These are phyloP conservation scores for Cercophora sp. DNA, from an alignment of 495 filamentous ascomycete genomes.

Conservation along the genomic window DNA sequence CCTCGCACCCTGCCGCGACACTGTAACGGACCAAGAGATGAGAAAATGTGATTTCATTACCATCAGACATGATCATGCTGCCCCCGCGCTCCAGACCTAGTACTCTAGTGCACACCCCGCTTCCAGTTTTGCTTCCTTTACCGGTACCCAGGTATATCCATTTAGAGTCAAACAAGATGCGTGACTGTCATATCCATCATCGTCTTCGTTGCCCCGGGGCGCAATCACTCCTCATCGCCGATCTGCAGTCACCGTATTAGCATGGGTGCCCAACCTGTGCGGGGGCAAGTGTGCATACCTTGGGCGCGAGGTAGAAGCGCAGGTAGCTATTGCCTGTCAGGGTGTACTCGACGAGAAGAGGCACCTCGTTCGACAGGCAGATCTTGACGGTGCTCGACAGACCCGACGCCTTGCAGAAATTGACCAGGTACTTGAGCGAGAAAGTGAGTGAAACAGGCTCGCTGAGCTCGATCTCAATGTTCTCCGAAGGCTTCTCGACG, in stretches of 20 bases:
- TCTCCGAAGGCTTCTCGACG: constrained; percentile 83
- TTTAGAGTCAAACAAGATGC: constrained; percentile 1
- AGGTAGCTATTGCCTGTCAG: constrained; percentile 80
- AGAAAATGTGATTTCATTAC: too few species aligned
- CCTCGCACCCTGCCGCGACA: neutral
- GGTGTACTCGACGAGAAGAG: constrained; percentile 88
- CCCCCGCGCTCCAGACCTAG: too few species aligned
- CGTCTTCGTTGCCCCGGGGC: constrained; percentile 1
- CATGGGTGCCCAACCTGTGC: neutral
- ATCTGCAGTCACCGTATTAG: constrained; percentile 51
- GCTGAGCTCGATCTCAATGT: constrained; percentile 82
- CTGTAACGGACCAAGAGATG: too few species aligned
- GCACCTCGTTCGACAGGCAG: constrained; percentile 92
- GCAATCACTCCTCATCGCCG: constrained; percentile 79
- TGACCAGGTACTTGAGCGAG: constrained; percentile 98
- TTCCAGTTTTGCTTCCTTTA: neutral
- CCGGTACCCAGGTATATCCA: neutral
- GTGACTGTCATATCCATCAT: constrained; percentile 21
- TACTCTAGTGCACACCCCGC: too few species aligned
- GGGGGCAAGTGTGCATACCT: constrained; percentile 54
- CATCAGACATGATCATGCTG: too few species aligned
- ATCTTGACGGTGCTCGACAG: constrained; percentile 81
- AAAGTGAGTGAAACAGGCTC: constrained; percentile 96
- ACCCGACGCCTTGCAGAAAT: constrained; percentile 97
- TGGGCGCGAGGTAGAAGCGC: constrained; percentile 96